Conservation (phyloP, 2,329 filamentous ascomycete genomes). For the Cryphonectria naterciae region DNA sequence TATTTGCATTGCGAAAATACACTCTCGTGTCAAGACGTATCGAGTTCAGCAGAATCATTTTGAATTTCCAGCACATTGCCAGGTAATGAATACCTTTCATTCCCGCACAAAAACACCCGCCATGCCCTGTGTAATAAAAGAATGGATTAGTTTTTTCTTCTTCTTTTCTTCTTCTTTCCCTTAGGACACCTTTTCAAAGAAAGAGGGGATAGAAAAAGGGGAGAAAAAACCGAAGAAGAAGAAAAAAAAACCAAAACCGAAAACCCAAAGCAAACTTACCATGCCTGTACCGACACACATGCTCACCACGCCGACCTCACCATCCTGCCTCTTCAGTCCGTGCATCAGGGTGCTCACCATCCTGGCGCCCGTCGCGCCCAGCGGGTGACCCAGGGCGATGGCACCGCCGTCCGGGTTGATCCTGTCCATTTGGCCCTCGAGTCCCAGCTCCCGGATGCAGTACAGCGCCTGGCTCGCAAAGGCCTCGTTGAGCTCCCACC, state of each 20-base stretch:
- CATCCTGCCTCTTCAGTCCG: conserved; percentile 70
- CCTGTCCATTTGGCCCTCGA: conserved; percentile 66
- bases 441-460: conserved; percentile 71
- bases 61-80: neutral
- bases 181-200: too few relatives aligned
- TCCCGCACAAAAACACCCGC: conserved; percentile 10
- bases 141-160: neutral
- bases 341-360: conserved; percentile 73
- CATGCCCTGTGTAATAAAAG: neutral
- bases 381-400: conserved; percentile 89
- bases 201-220: neutral
- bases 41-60: too few relatives aligned
- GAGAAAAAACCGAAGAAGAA: too few relatives aligned
- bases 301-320: conserved; percentile 81
- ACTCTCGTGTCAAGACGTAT: neutral
- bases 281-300: conserved; percentile 90
- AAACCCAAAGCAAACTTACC: conserved; percentile 40
- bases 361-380: conserved; percentile 85
- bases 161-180: too few relatives aligned
- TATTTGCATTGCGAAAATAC: too few relatives aligned
- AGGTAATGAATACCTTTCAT: neutral
- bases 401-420: conserved; percentile 94
- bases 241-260: too few relatives aligned
- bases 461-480: conserved; percentile 71
- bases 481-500: conserved; percentile 95